These are phyloP conservation scores for Stellera chamaejasme DNA, from an alignment of 345 rosid genomes.

Conservation along the genomic window DNA sequence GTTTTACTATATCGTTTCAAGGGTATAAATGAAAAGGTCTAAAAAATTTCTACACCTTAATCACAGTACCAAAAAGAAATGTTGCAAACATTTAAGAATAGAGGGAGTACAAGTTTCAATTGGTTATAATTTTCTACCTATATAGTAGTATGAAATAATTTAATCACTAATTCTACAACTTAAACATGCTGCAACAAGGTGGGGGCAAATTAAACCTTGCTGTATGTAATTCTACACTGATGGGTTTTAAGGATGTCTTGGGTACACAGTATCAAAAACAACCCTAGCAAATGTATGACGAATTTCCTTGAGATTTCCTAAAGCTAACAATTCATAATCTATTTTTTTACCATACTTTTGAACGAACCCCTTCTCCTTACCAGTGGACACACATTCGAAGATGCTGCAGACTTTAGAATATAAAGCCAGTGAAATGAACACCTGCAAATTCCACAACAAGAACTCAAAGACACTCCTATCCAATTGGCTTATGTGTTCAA, in stretches of 20 bases:
- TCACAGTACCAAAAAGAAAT: no score
- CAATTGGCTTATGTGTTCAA: no score
- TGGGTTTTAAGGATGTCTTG: constrained; percentile 16
- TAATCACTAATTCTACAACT: no score
- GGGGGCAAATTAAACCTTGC: constrained; percentile 3
- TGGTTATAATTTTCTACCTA: no score
- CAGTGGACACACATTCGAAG: constrained; percentile 48
- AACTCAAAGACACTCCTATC: not conserved
- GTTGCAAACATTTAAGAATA: no score
- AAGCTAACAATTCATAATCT: constrained; percentile 40
- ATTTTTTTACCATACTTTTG: constrained; percentile 52
- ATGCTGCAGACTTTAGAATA: constrained; percentile 35
- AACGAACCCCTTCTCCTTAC: constrained; percentile 25
- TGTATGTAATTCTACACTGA: not conserved
- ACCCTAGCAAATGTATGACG: constrained; percentile 76
- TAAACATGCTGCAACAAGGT: no score
- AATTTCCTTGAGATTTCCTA: constrained; percentile 44
- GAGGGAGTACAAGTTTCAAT: no score
- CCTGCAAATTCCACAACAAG: constrained; percentile 28
- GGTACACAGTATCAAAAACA: constrained; percentile 78
- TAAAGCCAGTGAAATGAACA: constrained; percentile 50
- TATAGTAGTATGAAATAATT: no score
- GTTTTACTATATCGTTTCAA: no score
- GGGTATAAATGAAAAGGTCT: no score
- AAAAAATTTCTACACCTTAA: no score